phyloP scores from a whole-genome alignment of 257 asterid species.

The Petunia axillaris region DNA sequence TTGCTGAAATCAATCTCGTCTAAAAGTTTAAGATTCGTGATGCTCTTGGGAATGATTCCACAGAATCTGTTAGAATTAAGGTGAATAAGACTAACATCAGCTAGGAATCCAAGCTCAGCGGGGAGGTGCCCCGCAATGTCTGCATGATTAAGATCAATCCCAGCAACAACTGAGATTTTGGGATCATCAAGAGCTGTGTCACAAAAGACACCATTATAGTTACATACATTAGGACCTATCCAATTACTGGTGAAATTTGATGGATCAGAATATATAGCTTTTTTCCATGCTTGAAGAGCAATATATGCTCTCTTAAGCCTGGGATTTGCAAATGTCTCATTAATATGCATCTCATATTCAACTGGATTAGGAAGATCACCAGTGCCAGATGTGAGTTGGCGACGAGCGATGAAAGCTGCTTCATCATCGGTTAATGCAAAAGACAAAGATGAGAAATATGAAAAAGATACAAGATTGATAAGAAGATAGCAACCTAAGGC shows the following conservation, averaged over 20 bases:
- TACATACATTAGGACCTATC: constrained; percentile 74
- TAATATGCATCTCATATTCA: constrained; percentile 23
- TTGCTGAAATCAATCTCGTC: constrained; percentile 85
- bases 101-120: constrained; percentile 60
- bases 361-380: constrained; percentile 28
- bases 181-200: constrained; percentile 62
- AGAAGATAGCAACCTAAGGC: constrained; percentile 58
- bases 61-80: constrained; percentile 81
- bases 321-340: constrained; percentile 34
- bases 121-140: constrained; percentile 95
- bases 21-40: constrained; percentile 47
- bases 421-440: constrained; percentile 38
- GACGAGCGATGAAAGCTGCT: constrained; percentile 35
- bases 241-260: constrained; percentile 60
- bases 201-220: constrained; percentile 71
- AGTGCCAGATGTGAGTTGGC: constrained; percentile 32
- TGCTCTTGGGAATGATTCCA: constrained; percentile 66
- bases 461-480: constrained; percentile 32
- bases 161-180: constrained; percentile 66
- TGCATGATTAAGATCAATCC: constrained; percentile 73
- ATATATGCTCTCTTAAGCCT: constrained; percentile 63
- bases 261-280: constrained; percentile 81
- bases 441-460: constrained; percentile 34
- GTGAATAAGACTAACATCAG: constrained; percentile 72
- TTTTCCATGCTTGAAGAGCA: constrained; percentile 81